Percentiles rank a stretch among this genome's conserved stretches.
These are phyloP conservation scores for Tolypocladium pustulatum DNA, from an alignment of 2,329 filamentous ascomycete genomes.

Conservation along the genomic window DNA sequence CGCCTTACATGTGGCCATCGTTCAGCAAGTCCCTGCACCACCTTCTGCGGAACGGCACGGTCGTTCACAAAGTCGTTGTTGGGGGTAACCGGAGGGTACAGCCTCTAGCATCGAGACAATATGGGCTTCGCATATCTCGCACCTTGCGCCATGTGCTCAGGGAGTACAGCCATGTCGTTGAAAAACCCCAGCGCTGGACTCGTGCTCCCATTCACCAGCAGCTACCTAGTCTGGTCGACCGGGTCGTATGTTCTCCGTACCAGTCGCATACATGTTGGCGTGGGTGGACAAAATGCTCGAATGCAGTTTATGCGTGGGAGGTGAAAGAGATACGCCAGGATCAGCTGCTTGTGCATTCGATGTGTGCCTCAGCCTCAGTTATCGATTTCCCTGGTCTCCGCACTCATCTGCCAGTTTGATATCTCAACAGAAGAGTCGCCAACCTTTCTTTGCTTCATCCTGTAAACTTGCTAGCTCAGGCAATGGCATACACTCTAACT, in stretches of 20 bases:
- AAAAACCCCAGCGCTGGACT: not conserved
- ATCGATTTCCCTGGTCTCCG: not conserved
- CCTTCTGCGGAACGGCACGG: no score
- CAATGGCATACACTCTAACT: not conserved
- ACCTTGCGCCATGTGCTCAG: not conserved
- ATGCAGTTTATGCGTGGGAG: not conserved
- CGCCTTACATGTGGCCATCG: no score
- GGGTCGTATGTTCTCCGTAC: not conserved
- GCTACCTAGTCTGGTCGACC: not conserved
- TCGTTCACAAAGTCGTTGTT: no score
- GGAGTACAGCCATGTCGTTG: not conserved
- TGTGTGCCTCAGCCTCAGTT: not conserved
- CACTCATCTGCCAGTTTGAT: not conserved
- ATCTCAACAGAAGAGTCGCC: not conserved
- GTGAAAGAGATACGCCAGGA: not conserved
- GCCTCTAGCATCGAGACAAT: no score
- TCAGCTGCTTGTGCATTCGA: not conserved
- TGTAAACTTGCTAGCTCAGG: not conserved
- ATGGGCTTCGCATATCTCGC: not conserved
- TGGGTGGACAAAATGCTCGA: not conserved
- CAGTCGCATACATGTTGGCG: not conserved
- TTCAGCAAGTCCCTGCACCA: no score
- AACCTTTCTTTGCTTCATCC: not conserved
- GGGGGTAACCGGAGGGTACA: no score
- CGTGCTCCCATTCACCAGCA: not conserved